Base-by-base conservation (phyloP, 805 yeast species). In the Lachancea waltii region DNA sequence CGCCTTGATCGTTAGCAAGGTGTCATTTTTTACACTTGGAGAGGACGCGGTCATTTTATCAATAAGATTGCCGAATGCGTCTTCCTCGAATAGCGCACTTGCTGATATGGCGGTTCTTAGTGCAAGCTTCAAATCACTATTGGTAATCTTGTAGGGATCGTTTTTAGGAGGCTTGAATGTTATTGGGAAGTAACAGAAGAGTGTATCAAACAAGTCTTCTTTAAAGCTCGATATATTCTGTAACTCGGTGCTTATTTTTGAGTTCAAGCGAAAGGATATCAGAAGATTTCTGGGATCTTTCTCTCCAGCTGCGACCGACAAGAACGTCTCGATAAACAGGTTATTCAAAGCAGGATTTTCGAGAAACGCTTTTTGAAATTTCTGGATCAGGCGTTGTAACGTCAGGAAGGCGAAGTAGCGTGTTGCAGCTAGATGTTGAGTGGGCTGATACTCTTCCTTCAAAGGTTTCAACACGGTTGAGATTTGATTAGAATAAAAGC, bases 101-200 rank as follows among this genome's bases (percentile, higher is more conserved):
- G 86, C 67, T 2, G 85, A 67, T 30, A 86, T 68, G 3, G 89
- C 80, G 1, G 52, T 48, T 48, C 89, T 69, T 38, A 92, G 65
- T 5, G 74, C 69, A 8, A 51, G 30, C 53, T 85, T 85, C 48
- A 94, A 67, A 38, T 86, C 83, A 1, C 70, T 73, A 1, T 86
- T 75, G 0, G 95, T 77, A 46, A 86, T 83, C 45, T 79, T 77
- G 56, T 87, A 86, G 50, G 90, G 95, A 57, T 85, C 85, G 48
- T 71, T 67, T 33, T 78, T 75, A 3, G 97, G 95, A 1, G 97
- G 95, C 41, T 79, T 79, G 63, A 94, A 92, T 1, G 96, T 83
- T 30, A 92, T 89, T 9, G 99, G 99, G 65, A 90, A 92, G 63
- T 92, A 92, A 60, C 98, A 92, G 56, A 90, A 94, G 28, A 85